Evolutionary conservation across 768 basidiomycete genomes (phyloP).

Genomic region (Russula vinacea): DNA sequence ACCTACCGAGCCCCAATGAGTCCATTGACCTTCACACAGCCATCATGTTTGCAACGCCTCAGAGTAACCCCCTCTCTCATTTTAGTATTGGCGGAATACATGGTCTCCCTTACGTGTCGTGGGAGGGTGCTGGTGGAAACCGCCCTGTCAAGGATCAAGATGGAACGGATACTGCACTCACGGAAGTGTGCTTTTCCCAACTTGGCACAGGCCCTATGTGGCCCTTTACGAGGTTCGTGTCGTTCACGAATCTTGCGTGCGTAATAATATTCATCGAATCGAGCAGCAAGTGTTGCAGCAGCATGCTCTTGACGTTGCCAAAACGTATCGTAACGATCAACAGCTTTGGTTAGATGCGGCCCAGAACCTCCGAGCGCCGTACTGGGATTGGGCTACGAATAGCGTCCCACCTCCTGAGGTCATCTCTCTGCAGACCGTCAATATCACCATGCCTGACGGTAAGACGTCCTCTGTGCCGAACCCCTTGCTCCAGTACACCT

Average conservation of each 20-base stretch:
- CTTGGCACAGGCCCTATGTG: constrained; percentile 55
- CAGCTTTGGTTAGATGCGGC: constrained; percentile 39
- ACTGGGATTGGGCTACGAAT: constrained; percentile 52
- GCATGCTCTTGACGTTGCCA: constrained; percentile 43
- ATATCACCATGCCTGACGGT: constrained; percentile 39
- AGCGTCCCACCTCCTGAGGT: constrained; percentile 42
- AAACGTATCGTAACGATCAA: constrained; percentile 37
- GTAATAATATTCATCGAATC: background rate
- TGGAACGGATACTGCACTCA: constrained; percentile 58
- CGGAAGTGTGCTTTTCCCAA: constrained; percentile 51
- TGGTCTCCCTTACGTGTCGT: constrained; percentile 46
- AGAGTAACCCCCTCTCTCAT: constrained; percentile 40
- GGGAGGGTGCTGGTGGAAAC: constrained; percentile 41
- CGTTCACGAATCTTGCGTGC: background rate
- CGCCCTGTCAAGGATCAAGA: constrained; percentile 32
- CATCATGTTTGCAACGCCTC: constrained; percentile 35
- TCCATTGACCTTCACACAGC: constrained; percentile 30
- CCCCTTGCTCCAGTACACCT: constrained; percentile 39
- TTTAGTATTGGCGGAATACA: constrained; percentile 52
- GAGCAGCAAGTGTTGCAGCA: constrained; percentile 48
- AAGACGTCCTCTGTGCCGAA: constrained; percentile 35
- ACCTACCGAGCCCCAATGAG: background rate
- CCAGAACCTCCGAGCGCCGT: constrained; percentile 41
- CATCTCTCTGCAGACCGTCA: constrained; percentile 37
- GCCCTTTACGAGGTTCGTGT: constrained; percentile 47